phyloP scores from a whole-genome alignment of 306 rosid species.

The Cucumis sativus region DNA sequence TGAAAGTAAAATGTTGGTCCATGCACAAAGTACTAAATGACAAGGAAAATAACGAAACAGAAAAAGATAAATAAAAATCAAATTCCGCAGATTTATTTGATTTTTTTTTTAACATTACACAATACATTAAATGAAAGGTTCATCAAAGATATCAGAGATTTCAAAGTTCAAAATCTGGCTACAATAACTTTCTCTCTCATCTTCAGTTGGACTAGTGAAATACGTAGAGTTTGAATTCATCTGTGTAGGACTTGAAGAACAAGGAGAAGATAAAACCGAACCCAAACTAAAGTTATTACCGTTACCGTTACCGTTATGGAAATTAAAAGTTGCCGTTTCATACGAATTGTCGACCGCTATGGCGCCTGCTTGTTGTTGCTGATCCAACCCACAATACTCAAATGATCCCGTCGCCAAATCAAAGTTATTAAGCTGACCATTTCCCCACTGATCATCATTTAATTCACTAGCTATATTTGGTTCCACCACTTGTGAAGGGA shows the following conservation, averaged over 20 bases:
- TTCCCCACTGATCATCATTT: constrained; percentile 32
- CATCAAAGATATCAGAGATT: constrained; percentile 38
- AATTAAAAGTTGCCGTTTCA: constrained; percentile 29
- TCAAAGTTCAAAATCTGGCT: constrained; percentile 52
- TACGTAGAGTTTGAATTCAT: constrained; percentile 60
- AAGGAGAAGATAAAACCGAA: constrained; percentile 61
- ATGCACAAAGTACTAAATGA: not conserved
- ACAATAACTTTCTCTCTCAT: constrained; percentile 72
- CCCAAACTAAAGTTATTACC: constrained; percentile 27
- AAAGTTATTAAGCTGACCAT: constrained; percentile 1
- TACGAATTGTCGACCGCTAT: constrained; percentile 16
- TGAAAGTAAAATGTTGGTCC: not conserved
- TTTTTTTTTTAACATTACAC: not conserved
- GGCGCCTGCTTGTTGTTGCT: constrained; percentile 7
- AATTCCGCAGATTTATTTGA: not conserved
- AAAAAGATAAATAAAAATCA: not conserved
- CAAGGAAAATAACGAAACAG: not conserved
- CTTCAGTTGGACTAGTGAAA: constrained; percentile 45
- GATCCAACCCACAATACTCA: constrained; percentile 9
- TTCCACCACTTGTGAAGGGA: constrained; percentile 17
- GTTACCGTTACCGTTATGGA: constrained; percentile 16
- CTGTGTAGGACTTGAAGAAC: constrained; percentile 45
- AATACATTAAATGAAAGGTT: constrained; percentile 33
- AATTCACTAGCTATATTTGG: constrained; percentile 13
- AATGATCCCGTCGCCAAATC: constrained; percentile 24